Evolutionary conservation across 2,329 filamentous ascomycete species (phyloP).

Genomic region (Penicillium sclerotigenum): DNA sequence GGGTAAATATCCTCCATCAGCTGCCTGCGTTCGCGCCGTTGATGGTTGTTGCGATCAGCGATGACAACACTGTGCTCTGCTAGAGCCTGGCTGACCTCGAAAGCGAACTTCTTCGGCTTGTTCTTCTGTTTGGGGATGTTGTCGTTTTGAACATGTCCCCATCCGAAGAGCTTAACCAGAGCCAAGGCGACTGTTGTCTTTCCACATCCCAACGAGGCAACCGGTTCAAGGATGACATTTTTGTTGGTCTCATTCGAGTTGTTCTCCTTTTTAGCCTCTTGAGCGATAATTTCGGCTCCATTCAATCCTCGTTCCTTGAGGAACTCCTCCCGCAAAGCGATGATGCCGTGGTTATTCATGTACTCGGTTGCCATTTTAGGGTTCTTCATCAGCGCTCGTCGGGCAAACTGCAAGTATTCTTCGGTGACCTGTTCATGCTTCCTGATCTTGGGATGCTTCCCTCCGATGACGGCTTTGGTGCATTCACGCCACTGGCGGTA

Average conservation of each 20-base stretch:
- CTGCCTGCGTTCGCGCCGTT: conserved; percentile 81
- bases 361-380: conserved; percentile 68
- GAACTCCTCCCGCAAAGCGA: conserved; percentile 83
- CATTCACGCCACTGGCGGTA: conserved; percentile 98
- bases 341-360: conserved; percentile 89
- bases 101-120: conserved; percentile 74
- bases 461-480: conserved; percentile 81
- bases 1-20: conserved; percentile 73
- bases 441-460: conserved; percentile 70
- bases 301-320: conserved; percentile 77
- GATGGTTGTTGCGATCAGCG: conserved; percentile 92
- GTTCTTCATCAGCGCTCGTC: conserved; percentile 67
- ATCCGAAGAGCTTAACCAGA: conserved; percentile 76
- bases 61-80: conserved; percentile 68
- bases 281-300: conserved; percentile 83
- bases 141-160: conserved; percentile 95
- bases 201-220: conserved; percentile 92
- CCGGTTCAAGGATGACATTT: conserved; percentile 79
- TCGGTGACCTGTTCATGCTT: conserved; percentile 89
- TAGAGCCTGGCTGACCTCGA: conserved; percentile 64
- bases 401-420: conserved; percentile 81
- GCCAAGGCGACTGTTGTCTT: conserved; percentile 91
- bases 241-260: conserved; percentile 53
- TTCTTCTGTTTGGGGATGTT: conserved; percentile 76
- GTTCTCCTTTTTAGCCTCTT: conserved; percentile 49